These are phyloP conservation scores for Tetracladium setigerum DNA, from an alignment of 495 filamentous ascomycete genomes.

Conservation along the genomic window DNA sequence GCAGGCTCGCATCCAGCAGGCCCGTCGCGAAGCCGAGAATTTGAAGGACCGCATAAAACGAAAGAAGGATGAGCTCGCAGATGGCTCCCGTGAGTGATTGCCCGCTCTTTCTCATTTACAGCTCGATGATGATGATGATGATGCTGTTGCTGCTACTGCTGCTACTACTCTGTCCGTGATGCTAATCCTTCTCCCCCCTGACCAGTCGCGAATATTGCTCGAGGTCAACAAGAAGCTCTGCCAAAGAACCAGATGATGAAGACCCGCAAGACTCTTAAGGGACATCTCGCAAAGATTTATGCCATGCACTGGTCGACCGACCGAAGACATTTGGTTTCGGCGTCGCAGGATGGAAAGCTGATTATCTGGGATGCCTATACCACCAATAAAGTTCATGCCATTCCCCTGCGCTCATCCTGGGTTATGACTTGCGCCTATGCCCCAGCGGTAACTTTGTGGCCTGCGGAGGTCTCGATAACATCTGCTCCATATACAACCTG, in stretches of 20 bases:
- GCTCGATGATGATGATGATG: not conserved
- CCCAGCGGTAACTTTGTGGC: conserved; percentile 97
- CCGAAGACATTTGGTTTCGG: conserved; percentile 93
- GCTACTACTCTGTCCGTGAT: conserved; percentile 21
- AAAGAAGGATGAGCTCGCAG: conserved; percentile 98
- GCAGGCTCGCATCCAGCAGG: conserved; percentile 82
- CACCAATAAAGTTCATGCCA: conserved; percentile 98
- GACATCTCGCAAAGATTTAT: conserved; percentile 98
- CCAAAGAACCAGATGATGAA: conserved; percentile 90
- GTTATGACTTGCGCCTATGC: conserved; percentile 99
- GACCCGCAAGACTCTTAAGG: conserved; percentile 89
- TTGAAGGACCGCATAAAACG: conserved; percentile 98
- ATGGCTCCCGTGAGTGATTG: conserved; percentile 79
- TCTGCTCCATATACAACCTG: conserved; percentile 99
- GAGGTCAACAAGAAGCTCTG: conserved; percentile 78
- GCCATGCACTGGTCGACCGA: conserved; percentile 99
- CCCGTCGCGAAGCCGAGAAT: conserved; percentile 93
- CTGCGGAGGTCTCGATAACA: conserved; percentile 97
- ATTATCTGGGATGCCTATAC: conserved; percentile 99
- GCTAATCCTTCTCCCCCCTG: too few species aligned
- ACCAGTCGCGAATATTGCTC: conserved; percentile 84
- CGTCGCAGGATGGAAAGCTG: conserved; percentile 97
- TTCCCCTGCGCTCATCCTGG: conserved; percentile 97
- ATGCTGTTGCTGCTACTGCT: not conserved
- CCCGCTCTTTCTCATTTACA: not conserved